Conservation (phyloP, 257 asterid species). For the Prunella vulgaris region DNA sequence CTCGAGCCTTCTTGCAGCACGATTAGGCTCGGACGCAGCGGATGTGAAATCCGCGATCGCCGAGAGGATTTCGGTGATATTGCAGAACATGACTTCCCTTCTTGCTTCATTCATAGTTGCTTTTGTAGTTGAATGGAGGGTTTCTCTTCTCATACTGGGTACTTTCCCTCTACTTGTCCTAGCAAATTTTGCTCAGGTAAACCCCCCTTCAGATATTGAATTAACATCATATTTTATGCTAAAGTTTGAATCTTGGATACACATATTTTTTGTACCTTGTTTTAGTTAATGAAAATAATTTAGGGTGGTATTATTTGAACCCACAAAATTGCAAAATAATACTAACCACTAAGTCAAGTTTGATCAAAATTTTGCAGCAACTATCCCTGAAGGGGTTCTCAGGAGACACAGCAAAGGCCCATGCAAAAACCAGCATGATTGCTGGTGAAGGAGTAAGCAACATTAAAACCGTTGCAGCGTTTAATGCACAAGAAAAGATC, state of each 20-base stretch:
- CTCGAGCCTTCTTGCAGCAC: slow-evolving; percentile 78
- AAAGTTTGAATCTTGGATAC: no score
- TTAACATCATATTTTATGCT: neutral
- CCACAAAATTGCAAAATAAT: no score
- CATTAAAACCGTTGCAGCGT: slow-evolving; percentile 88
- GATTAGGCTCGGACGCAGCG: slow-evolving; percentile 82
- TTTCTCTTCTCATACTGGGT: slow-evolving; percentile 72
- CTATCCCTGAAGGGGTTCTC: slow-evolving; percentile 86
- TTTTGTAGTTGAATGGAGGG: slow-evolving; percentile 92
- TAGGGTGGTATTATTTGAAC: no score
- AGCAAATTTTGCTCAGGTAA: slow-evolving; percentile 95
- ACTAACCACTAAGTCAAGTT: no score
- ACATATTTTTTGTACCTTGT: no score
- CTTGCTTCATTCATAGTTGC: slow-evolving; percentile 93
- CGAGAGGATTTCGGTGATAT: slow-evolving; percentile 85
- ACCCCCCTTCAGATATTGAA: neutral
- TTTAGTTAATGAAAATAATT: no score
- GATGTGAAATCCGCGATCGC: slow-evolving; percentile 93
- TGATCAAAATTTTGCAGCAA: slow-evolving; percentile 66
- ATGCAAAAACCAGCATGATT: slow-evolving; percentile 93
- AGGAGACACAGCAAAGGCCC: slow-evolving; percentile 94
- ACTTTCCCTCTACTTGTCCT: slow-evolving; percentile 92
- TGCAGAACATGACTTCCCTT: slow-evolving; percentile 94
- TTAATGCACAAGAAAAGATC: slow-evolving; percentile 79
- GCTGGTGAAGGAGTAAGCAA: slow-evolving; percentile 98